phyloP scores from a whole-genome alignment of 129 eudicot genomes.

The Flaveria ramosissima region DNA sequence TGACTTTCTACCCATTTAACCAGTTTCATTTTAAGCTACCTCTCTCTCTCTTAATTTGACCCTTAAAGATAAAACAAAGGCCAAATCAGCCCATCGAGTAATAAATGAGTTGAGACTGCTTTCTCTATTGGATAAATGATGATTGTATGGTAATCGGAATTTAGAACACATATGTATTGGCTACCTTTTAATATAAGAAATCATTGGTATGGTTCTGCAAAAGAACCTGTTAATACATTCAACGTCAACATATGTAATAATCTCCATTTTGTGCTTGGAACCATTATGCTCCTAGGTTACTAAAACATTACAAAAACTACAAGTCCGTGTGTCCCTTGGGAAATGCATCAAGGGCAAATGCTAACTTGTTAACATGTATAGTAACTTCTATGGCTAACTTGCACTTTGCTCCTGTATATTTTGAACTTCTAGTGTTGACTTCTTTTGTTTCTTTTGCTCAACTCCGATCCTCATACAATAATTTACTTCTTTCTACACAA shows the following conservation, averaged over 20 bases:
- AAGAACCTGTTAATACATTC: neutral
- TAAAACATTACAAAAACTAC: neutral
- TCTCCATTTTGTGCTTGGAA: neutral
- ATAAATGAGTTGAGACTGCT: neutral
- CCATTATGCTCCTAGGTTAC: neutral
- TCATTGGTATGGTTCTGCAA: neutral
- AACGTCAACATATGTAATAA: neutral
- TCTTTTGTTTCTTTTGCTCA: neutral
- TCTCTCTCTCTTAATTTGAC: neutral
- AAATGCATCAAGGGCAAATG: neutral
- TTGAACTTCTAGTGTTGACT: neutral
- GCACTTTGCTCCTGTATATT: neutral
- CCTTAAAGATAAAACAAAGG: neutral
- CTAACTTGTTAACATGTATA: neutral
- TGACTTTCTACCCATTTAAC: neutral
- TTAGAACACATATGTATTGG: neutral
- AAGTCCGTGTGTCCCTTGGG: neutral
- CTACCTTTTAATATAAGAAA: neutral
- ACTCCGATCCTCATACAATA: neutral
- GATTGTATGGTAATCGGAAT: neutral
- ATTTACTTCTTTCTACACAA: neutral
- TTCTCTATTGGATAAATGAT: neutral
- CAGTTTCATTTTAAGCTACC: neutral
- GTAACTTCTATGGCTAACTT: neutral
- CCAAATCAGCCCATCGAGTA: neutral